These are phyloP conservation scores for Colletotrichum agaves DNA, from an alignment of 2,329 filamentous ascomycete species.

Conservation along the genomic window DNA sequence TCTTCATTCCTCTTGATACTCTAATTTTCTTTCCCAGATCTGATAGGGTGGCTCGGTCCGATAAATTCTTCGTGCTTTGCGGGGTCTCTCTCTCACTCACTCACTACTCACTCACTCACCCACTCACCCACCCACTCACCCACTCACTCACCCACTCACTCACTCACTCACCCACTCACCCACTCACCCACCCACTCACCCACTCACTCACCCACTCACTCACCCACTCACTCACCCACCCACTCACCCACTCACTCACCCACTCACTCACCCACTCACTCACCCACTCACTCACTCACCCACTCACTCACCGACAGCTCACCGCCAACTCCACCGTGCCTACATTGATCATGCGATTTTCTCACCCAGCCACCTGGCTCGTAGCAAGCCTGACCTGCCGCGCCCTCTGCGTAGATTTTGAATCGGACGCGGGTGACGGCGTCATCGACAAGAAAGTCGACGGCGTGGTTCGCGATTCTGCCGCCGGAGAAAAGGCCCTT, in stretches of 20 bases:
- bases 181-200: background rate
- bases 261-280: background rate
- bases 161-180: background rate
- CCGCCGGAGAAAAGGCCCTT: background rate
- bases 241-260: background rate
- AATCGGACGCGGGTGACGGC: fast-evolving
- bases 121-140: background rate
- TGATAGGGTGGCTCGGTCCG: background rate
- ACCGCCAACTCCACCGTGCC: background rate
- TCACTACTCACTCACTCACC: background rate
- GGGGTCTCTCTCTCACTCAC: too few species aligned
- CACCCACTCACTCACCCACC: background rate
- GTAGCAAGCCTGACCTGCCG: background rate
- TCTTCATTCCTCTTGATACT: too few species aligned
- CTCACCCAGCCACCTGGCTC: background rate
- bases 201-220: background rate
- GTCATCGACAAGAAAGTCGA: background rate
- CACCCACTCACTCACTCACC: background rate
- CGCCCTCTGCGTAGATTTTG: background rate
- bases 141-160: background rate
- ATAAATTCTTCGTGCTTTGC: background rate
- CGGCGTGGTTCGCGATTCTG: background rate
- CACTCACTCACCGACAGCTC: background rate
- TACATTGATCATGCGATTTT: conserved; percentile 8
- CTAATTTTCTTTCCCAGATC: background rate